Percentiles rank a stretch among this genome's conserved stretches.
Evolutionary conservation across 192 early-diverging fungal genomes (phyloP).

Genomic region (Entomortierella chlamydospora): DNA sequence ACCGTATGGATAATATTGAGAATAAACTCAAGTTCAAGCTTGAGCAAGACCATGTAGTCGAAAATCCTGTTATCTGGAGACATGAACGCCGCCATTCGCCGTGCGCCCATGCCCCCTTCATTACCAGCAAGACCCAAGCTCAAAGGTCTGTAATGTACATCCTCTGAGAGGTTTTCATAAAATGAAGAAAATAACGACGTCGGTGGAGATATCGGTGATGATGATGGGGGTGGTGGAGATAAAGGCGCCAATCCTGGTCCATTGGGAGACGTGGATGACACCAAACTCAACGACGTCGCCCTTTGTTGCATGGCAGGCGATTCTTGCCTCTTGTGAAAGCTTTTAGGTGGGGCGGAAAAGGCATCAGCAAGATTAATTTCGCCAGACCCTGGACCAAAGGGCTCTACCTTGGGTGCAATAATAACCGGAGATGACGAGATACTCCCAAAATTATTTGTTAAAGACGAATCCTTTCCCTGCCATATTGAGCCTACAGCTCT

Average conservation of each 20-base stretch:
- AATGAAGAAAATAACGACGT: background rate
- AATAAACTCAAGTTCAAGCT: slow-evolving; percentile 18
- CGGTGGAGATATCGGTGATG: background rate
- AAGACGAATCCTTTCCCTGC: background rate
- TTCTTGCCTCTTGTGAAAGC: background rate
- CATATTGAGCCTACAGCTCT: background rate
- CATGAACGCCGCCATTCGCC: slow-evolving; percentile 1
- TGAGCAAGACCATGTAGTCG: slow-evolving; percentile 17
- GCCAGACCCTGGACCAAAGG: background rate
- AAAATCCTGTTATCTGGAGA: slow-evolving; percentile 8
- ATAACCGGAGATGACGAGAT: background rate
- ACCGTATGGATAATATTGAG: slow-evolving; percentile 7
- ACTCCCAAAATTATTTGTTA: background rate
- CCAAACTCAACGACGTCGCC: background rate
- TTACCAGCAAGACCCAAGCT: background rate
- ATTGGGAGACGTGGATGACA: no score
- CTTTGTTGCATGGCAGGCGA: background rate
- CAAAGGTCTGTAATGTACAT: background rate
- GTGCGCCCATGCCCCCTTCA: background rate
- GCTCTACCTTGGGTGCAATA: background rate
- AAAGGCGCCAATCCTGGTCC: background rate
- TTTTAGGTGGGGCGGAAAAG: background rate
- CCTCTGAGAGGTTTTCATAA: background rate
- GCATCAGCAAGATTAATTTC: background rate
- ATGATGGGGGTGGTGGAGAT: background rate